Conservation (phyloP, 306 rosid species). For the Ammopiptanthus mongolicus region DNA sequence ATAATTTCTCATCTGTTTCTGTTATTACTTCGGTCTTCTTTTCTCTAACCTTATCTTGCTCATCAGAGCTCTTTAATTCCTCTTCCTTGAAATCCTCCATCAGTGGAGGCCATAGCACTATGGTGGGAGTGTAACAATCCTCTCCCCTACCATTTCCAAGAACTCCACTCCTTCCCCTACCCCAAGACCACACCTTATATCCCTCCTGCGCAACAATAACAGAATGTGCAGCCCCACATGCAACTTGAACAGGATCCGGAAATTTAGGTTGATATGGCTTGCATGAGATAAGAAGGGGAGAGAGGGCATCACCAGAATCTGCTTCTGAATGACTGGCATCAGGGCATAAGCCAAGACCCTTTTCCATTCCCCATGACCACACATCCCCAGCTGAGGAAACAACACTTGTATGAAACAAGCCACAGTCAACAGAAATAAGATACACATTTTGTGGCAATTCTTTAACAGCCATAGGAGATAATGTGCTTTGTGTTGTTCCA, state of each 20-base stretch:
- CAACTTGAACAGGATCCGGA: conserved; percentile 58
- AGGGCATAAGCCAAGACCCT: conserved; percentile 93
- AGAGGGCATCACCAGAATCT: conserved; percentile 70
- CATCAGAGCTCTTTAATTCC: conserved; percentile 24
- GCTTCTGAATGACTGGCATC: conserved; percentile 53
- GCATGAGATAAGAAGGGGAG: conserved; percentile 48
- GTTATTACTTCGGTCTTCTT: conserved; percentile 28
- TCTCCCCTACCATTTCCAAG: conserved; percentile 67
- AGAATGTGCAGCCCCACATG: conserved; percentile 94
- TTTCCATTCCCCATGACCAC: conserved; percentile 99
- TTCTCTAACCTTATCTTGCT: conserved; percentile 36
- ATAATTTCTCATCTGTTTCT: conserved; percentile 43
- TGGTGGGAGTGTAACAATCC: conserved; percentile 54
- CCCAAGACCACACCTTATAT: conserved; percentile 85
- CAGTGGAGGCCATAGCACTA: conserved; percentile 62
- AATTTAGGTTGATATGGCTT: conserved; percentile 40
- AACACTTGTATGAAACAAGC: conserved; percentile 82
- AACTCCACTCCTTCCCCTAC: conserved; percentile 84
- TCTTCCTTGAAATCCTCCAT: conserved; percentile 50
- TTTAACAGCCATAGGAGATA: conserved; percentile 52
- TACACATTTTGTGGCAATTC: conserved; percentile 49
- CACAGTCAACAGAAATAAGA: conserved; percentile 65
- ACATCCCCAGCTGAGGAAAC: conserved; percentile 78
- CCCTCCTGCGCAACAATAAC: conserved; percentile 63
- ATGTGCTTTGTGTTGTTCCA: conserved; percentile 58